Evolutionary conservation across 2,329 filamentous ascomycete species (phyloP), one percentile per base, ranked within the genome.

Genomic region (Phaeomoniella chlamydospora): DNA sequence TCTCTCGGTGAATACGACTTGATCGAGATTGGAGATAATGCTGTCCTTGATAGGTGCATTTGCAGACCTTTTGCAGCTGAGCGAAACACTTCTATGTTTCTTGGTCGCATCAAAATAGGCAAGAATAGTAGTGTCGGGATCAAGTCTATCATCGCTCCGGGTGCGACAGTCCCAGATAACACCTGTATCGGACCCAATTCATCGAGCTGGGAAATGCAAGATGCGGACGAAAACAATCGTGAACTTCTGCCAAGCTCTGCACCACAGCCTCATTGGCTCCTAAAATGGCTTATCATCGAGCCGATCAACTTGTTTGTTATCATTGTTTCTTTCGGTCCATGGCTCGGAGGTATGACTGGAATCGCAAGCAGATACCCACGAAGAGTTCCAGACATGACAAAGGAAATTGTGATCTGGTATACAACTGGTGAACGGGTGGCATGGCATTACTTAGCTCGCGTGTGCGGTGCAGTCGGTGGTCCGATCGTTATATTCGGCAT

Each of bases 51-150:
- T 31, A 50, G 52, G 15, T 71, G 65, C 44, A 62, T 59, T 29
- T 58, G 64, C 33, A 60, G 70, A 6, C 68, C 69, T 0, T 72
- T 74, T 41, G 69, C 60, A 0, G 69, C 56, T 2, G 70, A 74
- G 49, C 54, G 59, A n/a, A 72, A 73, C 47, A 70, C 70, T 0
- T 62, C 63, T 1, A 74, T 74, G 68, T 70, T 70, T 38, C 55
- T 74, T 9, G 67, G 64, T 9, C 55, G 51, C 4, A 72, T 74
- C 41, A 49, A 48, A 6, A 61, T 74, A 35, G 69, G 68, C 1
- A 50, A 53, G 5, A 62, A 67, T 32, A 57, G 58, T 6, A 62
- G 56, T 2, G 53, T 73, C 3, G 68, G 70, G 4, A 43, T 64
- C 3, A 56, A 61, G 3, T 65, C 68, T 1, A 60, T 69, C 31